A percentile compares a stretch with the other conserved stretches of the same genome.
phyloP scores from a whole-genome alignment of 768 basidiomycete species.

The Udeniomyces megalosporus region DNA sequence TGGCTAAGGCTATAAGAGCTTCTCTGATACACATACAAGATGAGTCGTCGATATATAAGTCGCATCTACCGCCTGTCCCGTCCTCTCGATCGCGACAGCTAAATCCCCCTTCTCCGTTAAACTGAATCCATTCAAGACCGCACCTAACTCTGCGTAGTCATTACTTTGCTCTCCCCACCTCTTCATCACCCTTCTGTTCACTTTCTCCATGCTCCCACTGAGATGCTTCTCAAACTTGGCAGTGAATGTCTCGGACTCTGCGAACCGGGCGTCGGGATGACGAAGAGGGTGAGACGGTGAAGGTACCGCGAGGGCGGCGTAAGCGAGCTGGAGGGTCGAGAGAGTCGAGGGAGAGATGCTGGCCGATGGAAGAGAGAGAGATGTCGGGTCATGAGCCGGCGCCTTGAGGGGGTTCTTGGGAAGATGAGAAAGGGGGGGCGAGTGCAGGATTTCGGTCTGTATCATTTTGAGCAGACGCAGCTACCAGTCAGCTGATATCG shows the following conservation, averaged over 20 bases:
- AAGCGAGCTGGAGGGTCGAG: slow-evolving; percentile 33
- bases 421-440: slow-evolving; percentile 72
- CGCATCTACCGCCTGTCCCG: slow-evolving; percentile 86
- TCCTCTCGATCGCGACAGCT: slow-evolving; percentile 80
- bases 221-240: slow-evolving; percentile 88
- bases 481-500: not conserved
- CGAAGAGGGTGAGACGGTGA: slow-evolving; percentile 76
- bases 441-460: slow-evolving; percentile 80
- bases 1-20: not conserved
- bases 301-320: slow-evolving; percentile 73
- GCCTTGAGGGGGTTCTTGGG: slow-evolving; percentile 95
- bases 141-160: slow-evolving; percentile 81
- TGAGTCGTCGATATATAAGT: slow-evolving; percentile 84
- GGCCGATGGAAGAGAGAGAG: slow-evolving; percentile 30
- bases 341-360: slow-evolving; percentile 39
- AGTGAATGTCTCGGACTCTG: slow-evolving; percentile 91
- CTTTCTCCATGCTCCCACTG: slow-evolving; percentile 85
- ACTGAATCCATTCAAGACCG: slow-evolving; percentile 80
- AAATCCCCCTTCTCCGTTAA: slow-evolving; percentile 61
- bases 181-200: slow-evolving; percentile 78
- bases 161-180: slow-evolving; percentile 82
- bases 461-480: not conserved
- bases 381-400: slow-evolving; percentile 79
- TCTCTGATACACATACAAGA: slow-evolving; percentile 35
- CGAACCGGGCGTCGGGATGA: slow-evolving; percentile 82